phyloP scores from a whole-genome alignment of 179 eudicot species.

The Spergularia azorica region DNA sequence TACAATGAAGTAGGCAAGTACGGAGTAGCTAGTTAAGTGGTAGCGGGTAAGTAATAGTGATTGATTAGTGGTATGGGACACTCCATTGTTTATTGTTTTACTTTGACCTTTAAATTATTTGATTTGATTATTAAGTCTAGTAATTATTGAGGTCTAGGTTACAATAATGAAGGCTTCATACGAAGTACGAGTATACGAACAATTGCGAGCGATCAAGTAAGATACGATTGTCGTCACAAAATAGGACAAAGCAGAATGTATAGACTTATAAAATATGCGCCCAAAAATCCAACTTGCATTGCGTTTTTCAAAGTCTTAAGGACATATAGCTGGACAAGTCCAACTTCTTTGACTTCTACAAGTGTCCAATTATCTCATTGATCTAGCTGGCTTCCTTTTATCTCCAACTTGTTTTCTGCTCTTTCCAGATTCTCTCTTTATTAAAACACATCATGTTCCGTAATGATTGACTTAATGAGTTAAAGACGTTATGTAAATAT shows the following conservation, averaged over 20 bases:
- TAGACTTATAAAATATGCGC: neutral
- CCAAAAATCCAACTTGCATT: constrained; percentile 13
- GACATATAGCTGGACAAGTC: constrained; percentile 29
- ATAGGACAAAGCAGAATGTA: constrained; percentile 20
- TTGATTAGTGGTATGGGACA: neutral
- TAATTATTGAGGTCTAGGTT: too few species aligned
- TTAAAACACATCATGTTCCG: too few species aligned
- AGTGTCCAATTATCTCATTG: constrained; percentile 14
- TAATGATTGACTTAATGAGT: too few species aligned
- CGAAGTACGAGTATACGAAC: neutral
- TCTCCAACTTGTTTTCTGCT: neutral
- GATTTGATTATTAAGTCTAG: neutral
- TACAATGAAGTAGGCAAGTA: too few species aligned
- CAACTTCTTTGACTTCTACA: constrained; percentile 23
- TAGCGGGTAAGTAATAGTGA: neutral
- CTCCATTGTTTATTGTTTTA: neutral
- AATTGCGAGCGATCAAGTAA: constrained; percentile 1
- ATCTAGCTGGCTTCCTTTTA: constrained; percentile 8
- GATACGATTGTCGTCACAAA: constrained; percentile 8
- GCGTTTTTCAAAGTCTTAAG: neutral
- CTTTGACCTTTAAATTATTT: neutral
- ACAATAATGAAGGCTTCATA: neutral
- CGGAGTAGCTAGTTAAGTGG: too few species aligned
- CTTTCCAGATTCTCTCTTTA: neutral
- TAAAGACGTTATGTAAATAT: too few species aligned